These are phyloP conservation scores for Sphaerostilbella broomeana DNA, from an alignment of 2,329 filamentous ascomycete genomes.

Conservation along the genomic window DNA sequence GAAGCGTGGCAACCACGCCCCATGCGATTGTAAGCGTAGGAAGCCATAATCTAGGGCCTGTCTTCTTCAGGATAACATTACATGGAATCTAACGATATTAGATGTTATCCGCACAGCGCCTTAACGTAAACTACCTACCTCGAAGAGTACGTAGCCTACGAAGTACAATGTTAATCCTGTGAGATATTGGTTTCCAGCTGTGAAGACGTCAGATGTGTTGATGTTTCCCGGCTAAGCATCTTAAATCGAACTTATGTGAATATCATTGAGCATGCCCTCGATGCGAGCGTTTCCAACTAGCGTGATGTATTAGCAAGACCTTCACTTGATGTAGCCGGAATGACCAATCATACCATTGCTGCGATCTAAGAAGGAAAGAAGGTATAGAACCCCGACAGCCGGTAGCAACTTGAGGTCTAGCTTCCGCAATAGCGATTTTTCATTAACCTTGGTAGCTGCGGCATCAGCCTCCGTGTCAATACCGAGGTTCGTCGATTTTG, in stretches of 20 bases:
- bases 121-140: slow-evolving; percentile 30
- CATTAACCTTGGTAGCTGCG: slow-evolving; percentile 34
- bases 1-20: slow-evolving; percentile 47
- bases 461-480: not conserved
- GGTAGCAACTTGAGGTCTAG: slow-evolving; percentile 47
- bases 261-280: slow-evolving; percentile 46
- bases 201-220: not conserved
- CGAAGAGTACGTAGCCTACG: slow-evolving; percentile 51
- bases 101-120: slow-evolving; percentile 14
- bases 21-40: slow-evolving; percentile 50
- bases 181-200: slow-evolving; percentile 56
- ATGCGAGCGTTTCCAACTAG: slow-evolving; percentile 53
- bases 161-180: slow-evolving; percentile 63
- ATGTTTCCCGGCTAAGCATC: not conserved
- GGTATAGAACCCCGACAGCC: slow-evolving; percentile 47
- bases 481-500: not conserved
- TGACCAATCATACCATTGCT: slow-evolving; percentile 45
- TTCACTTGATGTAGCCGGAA: slow-evolving; percentile 22
- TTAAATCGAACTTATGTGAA: slow-evolving; percentile 42
- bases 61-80: slow-evolving; percentile 56
- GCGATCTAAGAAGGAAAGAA: slow-evolving; percentile 51
- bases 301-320: slow-evolving; percentile 15
- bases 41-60: slow-evolving; percentile 50
- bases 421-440: slow-evolving; percentile 52
- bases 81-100: slow-evolving; percentile 42